Evolutionary conservation across 2,329 filamentous ascomycete genomes (phyloP), one percentile per base, ranked within the genome.

Genomic region (Aureobasidium namibiae): DNA sequence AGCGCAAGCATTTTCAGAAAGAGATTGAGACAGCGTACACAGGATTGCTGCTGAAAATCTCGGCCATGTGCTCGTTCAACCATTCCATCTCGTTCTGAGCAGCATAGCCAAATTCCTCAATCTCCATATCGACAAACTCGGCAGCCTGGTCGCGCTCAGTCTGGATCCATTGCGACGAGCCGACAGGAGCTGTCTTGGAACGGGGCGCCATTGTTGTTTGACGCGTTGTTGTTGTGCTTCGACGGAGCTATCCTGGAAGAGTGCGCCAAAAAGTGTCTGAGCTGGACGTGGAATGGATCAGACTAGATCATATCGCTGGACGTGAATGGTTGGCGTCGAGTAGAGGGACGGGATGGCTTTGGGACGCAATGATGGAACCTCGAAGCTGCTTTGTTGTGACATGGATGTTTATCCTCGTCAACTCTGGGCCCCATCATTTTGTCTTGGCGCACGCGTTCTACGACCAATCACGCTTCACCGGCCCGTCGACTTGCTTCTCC

Each of bases 41-140:
- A 74, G 92, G 85, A 69, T 91, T 88, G 67, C 87, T 85, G 67
- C 86, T 87, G 72, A 97, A 95, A 68, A 99, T 90, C 63, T 95
- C 90, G 52, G 85, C 84, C 92, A 99, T 96, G 73, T 99, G 94
- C 76, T 97, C 94, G 69, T 99, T 97, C 67, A 99, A 79, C 94
- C 94, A 99, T 71, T 97, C 92, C 69, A 97, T 78, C 73, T 99
- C 94, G 74, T 97, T 95, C 61, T 89, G 85, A 63, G 90, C 92
- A 31, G 91, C 90, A 75, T 89, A 97, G 44, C 89, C 84, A 69
- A 97, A 95, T 75, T 99, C 95, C 65, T 97, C 92, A 58, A 89
- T 82, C 73, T 97, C 94, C 59, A 90, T 83, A 48, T 87, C 81
- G 16, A 88, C 82, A 63, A 96, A 85, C 64, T 89, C 82, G 58